These are phyloP conservation scores for Colletotrichum sp. DNA, from an alignment of 2,329 filamentous ascomycete genomes.

Conservation along the genomic window DNA sequence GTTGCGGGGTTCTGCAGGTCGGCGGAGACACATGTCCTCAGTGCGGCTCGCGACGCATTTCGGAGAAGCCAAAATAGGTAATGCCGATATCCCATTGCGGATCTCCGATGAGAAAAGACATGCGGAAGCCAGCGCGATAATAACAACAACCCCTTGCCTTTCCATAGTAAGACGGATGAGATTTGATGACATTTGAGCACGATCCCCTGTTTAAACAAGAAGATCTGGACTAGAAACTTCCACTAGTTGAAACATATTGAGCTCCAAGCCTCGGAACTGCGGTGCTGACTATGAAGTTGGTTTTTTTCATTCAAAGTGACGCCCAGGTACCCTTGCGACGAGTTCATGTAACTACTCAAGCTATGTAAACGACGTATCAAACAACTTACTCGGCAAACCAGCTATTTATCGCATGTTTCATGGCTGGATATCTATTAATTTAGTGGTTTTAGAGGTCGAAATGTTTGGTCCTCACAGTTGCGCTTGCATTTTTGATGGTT, in stretches of 20 bases:
- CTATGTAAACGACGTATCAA: neutral
- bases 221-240: accelerated
- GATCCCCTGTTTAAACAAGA: accelerated
- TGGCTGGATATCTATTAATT: neutral
- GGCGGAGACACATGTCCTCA: neutral
- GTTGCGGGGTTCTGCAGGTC: neutral
- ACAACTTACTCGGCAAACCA: neutral
- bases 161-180: neutral
- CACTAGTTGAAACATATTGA: neutral
- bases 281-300: neutral
- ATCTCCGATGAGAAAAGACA: neutral
- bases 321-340: neutral
- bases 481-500: neutral
- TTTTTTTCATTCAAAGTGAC: neutral
- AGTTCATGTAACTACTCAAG: neutral
- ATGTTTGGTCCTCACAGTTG: accelerated
- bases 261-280: neutral
- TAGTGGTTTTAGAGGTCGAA: neutral
- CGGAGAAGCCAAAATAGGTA: neutral
- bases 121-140: neutral
- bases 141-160: neutral
- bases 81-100: neutral
- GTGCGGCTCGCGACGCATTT: neutral
- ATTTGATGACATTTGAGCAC: neutral
- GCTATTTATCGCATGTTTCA: accelerated